These are phyloP conservation scores for Diacronema lutheri DNA, from an alignment of 78 protist genomes.

Conservation along the genomic window DNA sequence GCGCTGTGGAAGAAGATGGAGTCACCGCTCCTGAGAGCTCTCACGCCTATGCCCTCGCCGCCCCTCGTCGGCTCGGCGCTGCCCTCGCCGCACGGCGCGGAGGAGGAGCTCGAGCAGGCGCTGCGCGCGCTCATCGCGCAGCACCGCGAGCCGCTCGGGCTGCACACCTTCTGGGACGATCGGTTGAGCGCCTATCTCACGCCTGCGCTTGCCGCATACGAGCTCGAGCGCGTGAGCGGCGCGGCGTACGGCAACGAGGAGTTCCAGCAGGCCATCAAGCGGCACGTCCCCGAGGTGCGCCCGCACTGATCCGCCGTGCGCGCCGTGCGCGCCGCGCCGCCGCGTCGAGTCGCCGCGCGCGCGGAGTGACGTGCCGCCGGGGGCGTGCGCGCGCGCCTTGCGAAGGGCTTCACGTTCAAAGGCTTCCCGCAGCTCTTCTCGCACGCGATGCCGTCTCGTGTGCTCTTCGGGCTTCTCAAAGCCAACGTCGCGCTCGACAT, in stretches of 20 bases:
- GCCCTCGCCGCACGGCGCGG: background rate
- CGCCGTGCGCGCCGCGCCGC: background rate
- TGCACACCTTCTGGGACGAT: background rate
- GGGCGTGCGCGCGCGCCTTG: background rate
- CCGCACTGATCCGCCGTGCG: background rate
- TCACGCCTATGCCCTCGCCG: background rate
- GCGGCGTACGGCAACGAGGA: background rate
- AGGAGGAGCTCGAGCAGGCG: background rate
- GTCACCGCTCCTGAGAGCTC: background rate
- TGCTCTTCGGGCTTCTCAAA: background rate
- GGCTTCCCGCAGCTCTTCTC: background rate
- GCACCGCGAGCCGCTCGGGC: background rate
- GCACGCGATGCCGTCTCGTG: background rate
- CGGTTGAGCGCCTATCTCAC: background rate
- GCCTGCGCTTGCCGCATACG: constrained; percentile 5
- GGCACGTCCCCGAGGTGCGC: background rate
- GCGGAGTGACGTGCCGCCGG: background rate
- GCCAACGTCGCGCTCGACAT: background rate
- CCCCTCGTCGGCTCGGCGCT: background rate
- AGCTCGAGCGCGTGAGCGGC: background rate
- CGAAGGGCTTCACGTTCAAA: background rate
- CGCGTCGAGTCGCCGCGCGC: background rate
- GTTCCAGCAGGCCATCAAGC: background rate
- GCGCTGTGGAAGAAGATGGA: constrained; percentile 29
- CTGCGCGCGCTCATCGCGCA: background rate